Conservation (phyloP, 140 eudicot species). For the Eryngium alpinum region DNA sequence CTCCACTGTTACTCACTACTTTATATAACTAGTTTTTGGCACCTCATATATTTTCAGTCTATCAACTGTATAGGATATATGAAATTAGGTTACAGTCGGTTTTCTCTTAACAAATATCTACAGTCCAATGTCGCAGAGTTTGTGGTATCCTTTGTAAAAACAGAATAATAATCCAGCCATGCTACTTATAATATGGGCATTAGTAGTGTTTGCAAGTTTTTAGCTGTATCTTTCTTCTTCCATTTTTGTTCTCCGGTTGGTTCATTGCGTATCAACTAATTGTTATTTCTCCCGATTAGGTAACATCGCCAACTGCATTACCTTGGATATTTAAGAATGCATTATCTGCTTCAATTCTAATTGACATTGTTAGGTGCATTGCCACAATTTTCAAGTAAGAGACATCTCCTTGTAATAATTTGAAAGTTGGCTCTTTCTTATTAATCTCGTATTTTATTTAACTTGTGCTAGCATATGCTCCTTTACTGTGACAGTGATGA, state of each 20-base stretch:
- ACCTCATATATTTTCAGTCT: neutral
- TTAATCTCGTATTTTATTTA: neutral
- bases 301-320: slow-evolving; percentile 53
- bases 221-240: neutral
- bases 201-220: neutral
- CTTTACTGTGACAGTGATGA: slow-evolving; percentile 53
- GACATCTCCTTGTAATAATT: slow-evolving; percentile 3
- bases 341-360: slow-evolving; percentile 71
- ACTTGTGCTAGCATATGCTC: slow-evolving; percentile 6
- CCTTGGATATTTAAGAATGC: slow-evolving; percentile 84
- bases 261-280: neutral
- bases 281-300: slow-evolving; percentile 40
- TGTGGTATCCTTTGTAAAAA: neutral
- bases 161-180: no score
- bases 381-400: slow-evolving; percentile 69
- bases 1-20: no score
- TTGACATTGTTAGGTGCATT: slow-evolving; percentile 70
- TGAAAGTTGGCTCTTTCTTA: neutral
- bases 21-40: neutral
- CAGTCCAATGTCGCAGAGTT: neutral
- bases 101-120: neutral
- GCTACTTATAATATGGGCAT: neutral
- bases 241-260: neutral
- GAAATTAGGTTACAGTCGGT: neutral
- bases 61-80: neutral